phyloP scores from a whole-genome alignment of 75 land plant genomes.

The Ceratopteris richardii region DNA sequence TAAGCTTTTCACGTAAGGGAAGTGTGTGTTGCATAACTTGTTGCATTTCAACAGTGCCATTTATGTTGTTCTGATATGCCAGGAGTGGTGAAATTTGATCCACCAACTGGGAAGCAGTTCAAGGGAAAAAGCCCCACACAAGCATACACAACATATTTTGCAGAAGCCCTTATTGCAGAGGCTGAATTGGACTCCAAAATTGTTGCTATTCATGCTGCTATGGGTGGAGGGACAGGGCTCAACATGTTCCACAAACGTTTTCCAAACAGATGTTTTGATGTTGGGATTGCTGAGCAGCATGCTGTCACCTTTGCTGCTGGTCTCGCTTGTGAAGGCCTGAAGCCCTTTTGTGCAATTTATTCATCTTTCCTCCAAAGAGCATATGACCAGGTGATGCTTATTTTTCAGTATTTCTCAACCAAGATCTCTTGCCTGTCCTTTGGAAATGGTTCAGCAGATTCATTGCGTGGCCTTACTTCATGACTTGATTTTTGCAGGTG shows the following conservation, averaged over 20 bases:
- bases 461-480: background rate
- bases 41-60: too few relatives aligned
- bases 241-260: slow-evolving; percentile 40
- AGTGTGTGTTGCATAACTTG: too few relatives aligned
- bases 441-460: background rate
- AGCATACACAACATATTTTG: slow-evolving; percentile 54
- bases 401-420: background rate
- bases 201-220: slow-evolving; percentile 58
- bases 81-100: slow-evolving; percentile 36
- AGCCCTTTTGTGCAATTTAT: slow-evolving; percentile 62
- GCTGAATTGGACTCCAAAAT: slow-evolving; percentile 57
- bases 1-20: too few relatives aligned
- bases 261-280: slow-evolving; percentile 69
- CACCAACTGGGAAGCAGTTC: slow-evolving; percentile 31
- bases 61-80: too few relatives aligned
- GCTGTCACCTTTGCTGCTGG: slow-evolving; percentile 81
- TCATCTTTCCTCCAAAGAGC: too few relatives aligned
- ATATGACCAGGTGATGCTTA: slow-evolving; percentile 82
- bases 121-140: slow-evolving; percentile 24
- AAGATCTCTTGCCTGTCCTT: background rate
- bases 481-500: slow-evolving; percentile 25
- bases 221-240: slow-evolving; percentile 52
- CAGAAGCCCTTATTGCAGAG: slow-evolving; percentile 56
- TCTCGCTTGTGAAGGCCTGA: slow-evolving; percentile 65
- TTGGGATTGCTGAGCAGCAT: too few relatives aligned